These are phyloP conservation scores for Rutstroemia sp. DNA, from an alignment of 2,329 filamentous ascomycete species.

Conservation along the genomic window DNA sequence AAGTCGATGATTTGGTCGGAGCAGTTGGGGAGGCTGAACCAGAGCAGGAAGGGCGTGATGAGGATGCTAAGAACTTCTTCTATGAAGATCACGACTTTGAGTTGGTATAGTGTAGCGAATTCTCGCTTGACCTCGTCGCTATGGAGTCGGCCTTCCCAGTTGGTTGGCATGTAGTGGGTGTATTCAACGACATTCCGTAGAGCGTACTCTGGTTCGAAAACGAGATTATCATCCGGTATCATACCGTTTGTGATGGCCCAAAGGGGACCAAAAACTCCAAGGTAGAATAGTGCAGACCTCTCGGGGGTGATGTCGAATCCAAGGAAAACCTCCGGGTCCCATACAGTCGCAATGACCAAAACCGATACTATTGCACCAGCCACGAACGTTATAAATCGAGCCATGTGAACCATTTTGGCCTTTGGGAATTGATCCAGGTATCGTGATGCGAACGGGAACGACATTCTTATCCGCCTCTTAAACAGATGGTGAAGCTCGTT, in stretches of 20 bases:
- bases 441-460: slow-evolving; percentile 82
- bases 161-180: slow-evolving; percentile 82
- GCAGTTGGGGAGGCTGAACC: slow-evolving; percentile 78
- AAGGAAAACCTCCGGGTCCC: slow-evolving; percentile 85
- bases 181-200: slow-evolving; percentile 84
- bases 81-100: slow-evolving; percentile 84
- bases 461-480: slow-evolving; percentile 84
- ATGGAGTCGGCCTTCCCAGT: slow-evolving; percentile 86
- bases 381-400: slow-evolving; percentile 79
- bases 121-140: slow-evolving; percentile 89
- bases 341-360: slow-evolving; percentile 72
- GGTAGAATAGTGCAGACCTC: slow-evolving; percentile 83
- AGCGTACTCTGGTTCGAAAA: slow-evolving; percentile 88
- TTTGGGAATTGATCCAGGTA: slow-evolving; percentile 97
- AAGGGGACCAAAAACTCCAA: slow-evolving; percentile 72
- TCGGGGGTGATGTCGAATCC: slow-evolving; percentile 87
- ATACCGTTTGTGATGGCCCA: slow-evolving; percentile 79
- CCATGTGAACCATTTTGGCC: slow-evolving; percentile 80
- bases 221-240: slow-evolving; percentile 78
- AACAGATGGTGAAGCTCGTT: slow-evolving; percentile 94
- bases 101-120: slow-evolving; percentile 84
- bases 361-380: slow-evolving; percentile 81
- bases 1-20: slow-evolving; percentile 95
- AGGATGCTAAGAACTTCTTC: slow-evolving; percentile 91
- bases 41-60: slow-evolving; percentile 81